Evolutionary conservation across 495 filamentous ascomycete species (phyloP), one percentile per base, ranked within the genome.

Genomic region (Lophiotrema nucula): DNA sequence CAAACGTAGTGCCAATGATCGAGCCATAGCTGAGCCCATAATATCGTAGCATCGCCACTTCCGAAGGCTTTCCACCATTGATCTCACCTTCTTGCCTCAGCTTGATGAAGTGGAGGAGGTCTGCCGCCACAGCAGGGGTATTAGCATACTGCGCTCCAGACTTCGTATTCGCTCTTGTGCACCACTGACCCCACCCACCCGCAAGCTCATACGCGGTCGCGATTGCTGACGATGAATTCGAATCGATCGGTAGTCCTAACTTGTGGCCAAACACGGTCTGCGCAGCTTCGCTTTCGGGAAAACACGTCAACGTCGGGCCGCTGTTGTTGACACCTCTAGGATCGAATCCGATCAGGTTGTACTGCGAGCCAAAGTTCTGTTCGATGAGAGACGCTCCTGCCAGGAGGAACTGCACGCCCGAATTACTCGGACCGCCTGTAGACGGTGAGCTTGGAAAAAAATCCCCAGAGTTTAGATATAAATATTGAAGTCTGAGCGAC

Each of bases 271-370:
- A 43, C 4, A 26, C 35, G 58, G 65, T 70, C 1, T 39, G 47
- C 4, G 66, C 64, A 3, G 47, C 67, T 13, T 44, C 47, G 1
- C 39, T 24, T 13, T 55, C 58, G 18, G 76, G 73, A 23, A 82
- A 81, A 63, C 81, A 84, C 18, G 70, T 69, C 28, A 77, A 69
- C 0, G 66, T 61, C 33, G 67, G 79, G 53, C 37, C 65, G 45
- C 23, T 57, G 15, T 49, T 49, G 26, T 62, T 75, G 60, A 65
- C 69, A 51, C 56, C 80, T 6, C 76, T 65, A 0, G 73, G 74
- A 24, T 83, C 80, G 68, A 70, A 79, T 63, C 77, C 73, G 71
- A 84, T 70, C 22, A 83, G 72, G 49, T 84, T 81, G 62, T 75
- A 81, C 11, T 43, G 35, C 10, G 58, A 33, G 13, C 66, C 71